These are phyloP conservation scores for Guadua angustifolia DNA, from an alignment of 176 grass and related monocot genomes.

Conservation along the genomic window DNA sequence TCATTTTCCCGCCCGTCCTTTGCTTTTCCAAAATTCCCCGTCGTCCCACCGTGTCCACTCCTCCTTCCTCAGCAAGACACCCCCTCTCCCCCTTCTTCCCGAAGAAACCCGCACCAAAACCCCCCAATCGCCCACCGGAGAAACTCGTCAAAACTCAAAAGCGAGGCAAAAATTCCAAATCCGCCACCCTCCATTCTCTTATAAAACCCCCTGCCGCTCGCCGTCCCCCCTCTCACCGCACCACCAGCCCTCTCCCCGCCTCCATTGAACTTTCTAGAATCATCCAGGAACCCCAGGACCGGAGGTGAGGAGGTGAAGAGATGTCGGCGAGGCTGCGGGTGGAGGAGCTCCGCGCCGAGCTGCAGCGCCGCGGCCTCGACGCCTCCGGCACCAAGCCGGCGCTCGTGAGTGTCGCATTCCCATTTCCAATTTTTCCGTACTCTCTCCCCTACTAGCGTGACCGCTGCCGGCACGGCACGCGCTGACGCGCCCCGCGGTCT, in stretches of 20 bases:
- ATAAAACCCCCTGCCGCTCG: neutral
- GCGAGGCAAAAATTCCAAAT: neutral
- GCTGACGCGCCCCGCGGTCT: neutral
- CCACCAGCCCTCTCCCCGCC: neutral
- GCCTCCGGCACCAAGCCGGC: slow-evolving; percentile 57
- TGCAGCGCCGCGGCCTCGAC: slow-evolving; percentile 61
- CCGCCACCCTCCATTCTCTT: neutral
- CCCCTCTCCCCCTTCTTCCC: neutral
- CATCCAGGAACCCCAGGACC: slow-evolving; percentile 1
- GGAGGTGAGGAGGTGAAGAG: neutral
- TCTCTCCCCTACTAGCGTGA: neutral
- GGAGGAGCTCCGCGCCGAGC: slow-evolving; percentile 66
- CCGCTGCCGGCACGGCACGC: neutral
- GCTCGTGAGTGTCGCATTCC: slow-evolving; percentile 51
- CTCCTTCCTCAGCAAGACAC: slow-evolving; percentile 35
- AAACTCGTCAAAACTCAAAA: neutral
- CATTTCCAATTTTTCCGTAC: neutral
- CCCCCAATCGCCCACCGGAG: slow-evolving; percentile 1
- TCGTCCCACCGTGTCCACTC: neutral
- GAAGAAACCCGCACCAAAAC: slow-evolving; percentile 44
- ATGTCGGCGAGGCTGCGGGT: slow-evolving; percentile 77
- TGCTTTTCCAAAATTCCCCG: neutral
- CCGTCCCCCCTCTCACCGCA: neutral
- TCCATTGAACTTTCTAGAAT: neutral
- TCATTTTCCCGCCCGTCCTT: neutral